phyloP scores from a whole-genome alignment of 2,329 filamentous ascomycete species.

The Leptographium galeiforme region DNA sequence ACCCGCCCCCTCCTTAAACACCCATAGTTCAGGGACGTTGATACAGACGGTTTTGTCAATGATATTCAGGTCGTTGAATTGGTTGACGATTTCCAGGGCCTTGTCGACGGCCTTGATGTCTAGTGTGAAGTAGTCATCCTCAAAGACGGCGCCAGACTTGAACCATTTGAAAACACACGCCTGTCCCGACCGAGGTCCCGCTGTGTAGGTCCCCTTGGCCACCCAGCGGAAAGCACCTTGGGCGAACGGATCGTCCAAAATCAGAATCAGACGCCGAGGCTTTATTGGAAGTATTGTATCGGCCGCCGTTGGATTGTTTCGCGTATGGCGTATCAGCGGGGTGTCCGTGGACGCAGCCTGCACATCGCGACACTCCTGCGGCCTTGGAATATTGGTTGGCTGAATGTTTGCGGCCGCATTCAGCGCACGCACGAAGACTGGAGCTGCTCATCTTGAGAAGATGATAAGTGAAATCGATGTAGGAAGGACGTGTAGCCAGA shows the following conservation, averaged over 20 bases:
- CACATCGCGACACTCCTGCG: constrained; percentile 14
- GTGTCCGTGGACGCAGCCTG: constrained; percentile 12
- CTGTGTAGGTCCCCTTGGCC: constrained; percentile 17
- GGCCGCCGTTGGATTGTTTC: constrained; percentile 12
- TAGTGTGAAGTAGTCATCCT: constrained; percentile 16
- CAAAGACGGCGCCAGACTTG: constrained; percentile 22
- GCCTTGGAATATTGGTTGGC: constrained; percentile 14
- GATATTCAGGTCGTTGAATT: constrained; percentile 20
- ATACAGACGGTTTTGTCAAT: constrained; percentile 20
- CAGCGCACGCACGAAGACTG: constrained; percentile 10
- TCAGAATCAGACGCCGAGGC: neutral
- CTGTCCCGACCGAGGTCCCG: constrained; percentile 18
- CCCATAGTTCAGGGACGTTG: constrained; percentile 23
- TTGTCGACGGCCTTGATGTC: neutral
- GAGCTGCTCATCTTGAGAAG: too few species aligned
- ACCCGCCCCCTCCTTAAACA: constrained; percentile 8
- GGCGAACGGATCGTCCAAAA: constrained; percentile 12
- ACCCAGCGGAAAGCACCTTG: constrained; percentile 17
- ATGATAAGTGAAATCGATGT: too few species aligned
- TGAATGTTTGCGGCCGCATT: constrained; percentile 15
- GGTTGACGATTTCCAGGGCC: constrained; percentile 20
- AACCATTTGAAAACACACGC: constrained; percentile 24
- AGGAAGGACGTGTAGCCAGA: too few species aligned
- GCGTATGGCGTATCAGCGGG: constrained; percentile 5
- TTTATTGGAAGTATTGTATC: constrained; percentile 12